Percentiles rank a stretch among this genome's conserved stretches.
Conservation (phyloP, 2,329 filamentous ascomycete species). For the Botrytis fabae region DNA sequence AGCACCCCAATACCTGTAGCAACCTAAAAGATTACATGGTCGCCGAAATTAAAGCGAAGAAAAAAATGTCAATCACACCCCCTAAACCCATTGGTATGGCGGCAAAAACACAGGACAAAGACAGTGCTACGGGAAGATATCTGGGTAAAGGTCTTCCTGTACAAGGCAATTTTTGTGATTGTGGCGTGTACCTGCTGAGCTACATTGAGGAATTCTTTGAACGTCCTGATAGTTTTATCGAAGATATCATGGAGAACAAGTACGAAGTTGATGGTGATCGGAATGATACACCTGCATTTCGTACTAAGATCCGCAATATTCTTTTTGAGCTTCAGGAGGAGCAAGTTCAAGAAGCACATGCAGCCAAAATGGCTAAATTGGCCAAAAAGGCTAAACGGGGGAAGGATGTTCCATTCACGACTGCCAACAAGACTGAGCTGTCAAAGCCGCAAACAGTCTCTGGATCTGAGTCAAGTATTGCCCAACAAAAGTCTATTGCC, state of each 20-base stretch:
- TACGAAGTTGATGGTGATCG: conserved; percentile 56
- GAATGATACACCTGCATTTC: conserved; percentile 57
- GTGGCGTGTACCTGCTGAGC: conserved; percentile 80
- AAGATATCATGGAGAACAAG: conserved; percentile 60
- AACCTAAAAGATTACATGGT: conserved; percentile 75
- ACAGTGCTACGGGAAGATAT: neutral
- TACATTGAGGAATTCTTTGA: conserved; percentile 82
- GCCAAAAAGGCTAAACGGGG: conserved; percentile 1
- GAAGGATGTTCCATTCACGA: neutral
- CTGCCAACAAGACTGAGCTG: neutral
- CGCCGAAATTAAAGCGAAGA: conserved; percentile 69
- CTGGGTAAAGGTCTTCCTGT: conserved; percentile 59
- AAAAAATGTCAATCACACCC: conserved; percentile 40
- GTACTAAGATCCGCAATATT: conserved; percentile 63
- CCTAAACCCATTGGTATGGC: conserved; percentile 55
- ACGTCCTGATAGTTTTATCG: conserved; percentile 69
- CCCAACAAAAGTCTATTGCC: neutral
- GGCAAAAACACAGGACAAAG: conserved; percentile 49
- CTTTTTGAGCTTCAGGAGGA: conserved; percentile 63
- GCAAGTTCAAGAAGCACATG: conserved; percentile 43
- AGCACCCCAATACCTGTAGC: conserved; percentile 63
- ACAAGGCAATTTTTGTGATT: conserved; percentile 85
- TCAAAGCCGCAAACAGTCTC: neutral
- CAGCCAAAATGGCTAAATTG: neutral
- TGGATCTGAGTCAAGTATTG: conserved; percentile 17